These are phyloP conservation scores for Ceratobasidium theobromae DNA, from an alignment of 1,284 basidiomycete genomes.

Conservation along the genomic window DNA sequence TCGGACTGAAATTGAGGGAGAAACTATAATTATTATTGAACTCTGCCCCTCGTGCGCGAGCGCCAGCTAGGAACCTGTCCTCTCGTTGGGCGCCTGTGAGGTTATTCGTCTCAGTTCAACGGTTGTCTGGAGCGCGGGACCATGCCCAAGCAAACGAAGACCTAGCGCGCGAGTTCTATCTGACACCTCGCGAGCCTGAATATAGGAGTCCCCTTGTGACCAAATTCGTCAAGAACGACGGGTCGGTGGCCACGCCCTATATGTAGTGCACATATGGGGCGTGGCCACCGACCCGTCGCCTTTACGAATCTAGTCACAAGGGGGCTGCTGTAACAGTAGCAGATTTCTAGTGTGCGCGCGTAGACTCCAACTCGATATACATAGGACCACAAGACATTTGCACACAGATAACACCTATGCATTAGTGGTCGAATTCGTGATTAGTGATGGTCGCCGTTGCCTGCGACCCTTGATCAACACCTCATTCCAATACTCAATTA, in stretches of 20 bases:
- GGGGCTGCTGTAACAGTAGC: no score
- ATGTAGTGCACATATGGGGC: constrained; percentile 21
- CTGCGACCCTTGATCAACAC: constrained; percentile 2
- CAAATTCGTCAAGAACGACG: constrained; percentile 9
- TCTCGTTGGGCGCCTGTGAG: neutral
- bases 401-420: neutral
- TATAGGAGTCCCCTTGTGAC: constrained; percentile 1
- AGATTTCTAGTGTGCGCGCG: no score
- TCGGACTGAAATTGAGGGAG: neutral
- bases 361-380: no score
- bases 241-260: neutral
- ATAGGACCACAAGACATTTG: no score
- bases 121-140: neutral
- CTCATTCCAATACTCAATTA: neutral
- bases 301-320: no score
- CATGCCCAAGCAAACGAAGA: neutral
- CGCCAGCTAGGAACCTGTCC: constrained; percentile 8
- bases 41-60: constrained; percentile 21
- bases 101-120: neutral
- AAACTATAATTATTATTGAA: constrained; percentile 10
- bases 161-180: constrained; percentile 5
- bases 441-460: neutral
- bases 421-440: neutral
- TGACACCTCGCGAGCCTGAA: neutral
- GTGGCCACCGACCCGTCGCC: no score